Evolutionary conservation across 495 filamentous ascomycete genomes (phyloP).

Genomic region (Penicillium paradoxum): DNA sequence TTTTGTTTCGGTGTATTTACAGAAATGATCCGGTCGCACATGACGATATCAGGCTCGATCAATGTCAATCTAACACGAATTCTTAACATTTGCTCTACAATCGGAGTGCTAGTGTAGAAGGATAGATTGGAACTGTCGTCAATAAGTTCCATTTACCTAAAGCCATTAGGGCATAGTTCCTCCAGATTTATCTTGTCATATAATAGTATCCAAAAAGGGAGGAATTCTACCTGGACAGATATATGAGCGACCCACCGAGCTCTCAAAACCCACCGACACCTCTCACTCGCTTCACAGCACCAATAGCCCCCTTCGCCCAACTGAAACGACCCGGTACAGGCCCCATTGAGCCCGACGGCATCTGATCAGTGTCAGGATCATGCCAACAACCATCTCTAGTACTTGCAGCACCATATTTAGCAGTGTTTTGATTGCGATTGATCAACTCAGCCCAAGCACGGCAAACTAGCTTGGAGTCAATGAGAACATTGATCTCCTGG

Average conservation of each 20-base stretch:
- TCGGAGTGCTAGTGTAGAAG: no score
- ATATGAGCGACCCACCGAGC: not conserved
- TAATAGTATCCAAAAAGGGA: not conserved
- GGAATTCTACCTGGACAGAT: not conserved
- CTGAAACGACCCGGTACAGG: constrained; percentile 53
- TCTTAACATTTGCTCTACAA: no score
- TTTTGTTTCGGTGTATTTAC: not conserved
- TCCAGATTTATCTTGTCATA: not conserved
- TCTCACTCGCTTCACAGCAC: constrained; percentile 57
- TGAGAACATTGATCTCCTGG: constrained; percentile 70
- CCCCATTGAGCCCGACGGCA: constrained; percentile 56
- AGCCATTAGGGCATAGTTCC: not conserved
- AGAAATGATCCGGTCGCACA: not conserved
- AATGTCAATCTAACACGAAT: not conserved
- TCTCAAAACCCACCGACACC: constrained; percentile 54
- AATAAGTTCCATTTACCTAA: not conserved
- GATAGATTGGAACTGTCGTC: not conserved
- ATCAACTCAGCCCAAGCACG: constrained; percentile 57
- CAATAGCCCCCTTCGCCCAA: constrained; percentile 59
- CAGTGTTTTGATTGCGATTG: constrained; percentile 66
- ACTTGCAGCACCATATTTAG: constrained; percentile 52
- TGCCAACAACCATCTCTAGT: constrained; percentile 49
- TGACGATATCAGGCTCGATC: not conserved
- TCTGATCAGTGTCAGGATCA: constrained; percentile 48
- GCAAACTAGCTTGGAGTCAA: constrained; percentile 59